Evolutionary conservation across 2,329 filamentous ascomycete genomes (phyloP), one percentile per base, ranked within the genome.

Genomic region (Talaromyces sp.): DNA sequence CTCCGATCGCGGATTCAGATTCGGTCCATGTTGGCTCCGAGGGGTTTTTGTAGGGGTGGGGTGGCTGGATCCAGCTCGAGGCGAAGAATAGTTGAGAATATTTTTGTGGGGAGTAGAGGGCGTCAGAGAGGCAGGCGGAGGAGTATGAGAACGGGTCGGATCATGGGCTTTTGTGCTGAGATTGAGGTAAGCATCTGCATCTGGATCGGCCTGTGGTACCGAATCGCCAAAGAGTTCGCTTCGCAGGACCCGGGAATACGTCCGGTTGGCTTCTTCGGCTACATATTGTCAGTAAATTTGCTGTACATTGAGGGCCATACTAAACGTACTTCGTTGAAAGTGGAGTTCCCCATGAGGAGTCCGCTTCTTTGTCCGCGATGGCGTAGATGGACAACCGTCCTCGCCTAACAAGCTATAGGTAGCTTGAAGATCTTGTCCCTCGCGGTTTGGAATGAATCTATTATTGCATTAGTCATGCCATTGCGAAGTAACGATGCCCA

Each of bases 71-170:
- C 89, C 85, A 72, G 92, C 87, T 31, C 81, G 80, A 36, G 91
- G 90, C 2, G 91, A 93, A 78, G 92, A 89, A 76, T 96, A 97
- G 29, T 91, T 92, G 76, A 99, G 98, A 45, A 99, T 86, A 70
- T 99, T 99, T 80, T 97, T 98, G 78, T 97, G 93, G 10, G 95
- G 95, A 3, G 95, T 99, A 1, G 94, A 96, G 0, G 95, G 95
- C 0, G 94, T 97, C 66, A 95, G 84, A 65, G 88, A 83, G 31
- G 85, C 89, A 1, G 90, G 86, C 11, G 91, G 89, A 54, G 93
- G 93, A 5, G 94, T 97, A 70, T 90, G 88, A 59, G 91, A 90
- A 73, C 91, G 85, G 60, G 88, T 90, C 60, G 88, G 87, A 75
- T 91, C 88, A 68, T 86, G 85, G 67, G 82, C 79, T 13, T 78